These are phyloP conservation scores for Saccharomycopsis fodiens DNA, from an alignment of 805 yeast genomes.

Conservation along the genomic window DNA sequence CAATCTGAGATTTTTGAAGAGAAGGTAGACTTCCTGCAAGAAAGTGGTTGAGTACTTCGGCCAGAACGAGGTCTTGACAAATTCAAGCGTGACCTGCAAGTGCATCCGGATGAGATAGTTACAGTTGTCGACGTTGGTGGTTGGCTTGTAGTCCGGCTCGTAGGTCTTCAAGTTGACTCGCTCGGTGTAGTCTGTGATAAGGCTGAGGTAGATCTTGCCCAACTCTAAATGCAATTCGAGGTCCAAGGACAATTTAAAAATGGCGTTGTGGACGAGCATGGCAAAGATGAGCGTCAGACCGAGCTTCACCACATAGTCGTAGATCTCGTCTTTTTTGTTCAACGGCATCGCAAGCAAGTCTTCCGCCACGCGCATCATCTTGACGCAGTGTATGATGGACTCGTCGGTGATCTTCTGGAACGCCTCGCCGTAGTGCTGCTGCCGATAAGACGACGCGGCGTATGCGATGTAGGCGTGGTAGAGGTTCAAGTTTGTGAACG, in stretches of 20 bases:
- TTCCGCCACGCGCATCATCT: neutral
- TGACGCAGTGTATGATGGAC: neutral
- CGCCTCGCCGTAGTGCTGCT: neutral
- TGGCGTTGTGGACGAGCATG: slow-evolving; percentile 4
- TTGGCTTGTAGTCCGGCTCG: neutral
- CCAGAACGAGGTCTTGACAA: slow-evolving; percentile 7
- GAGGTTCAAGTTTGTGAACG: neutral
- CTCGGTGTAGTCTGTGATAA: slow-evolving; percentile 7
- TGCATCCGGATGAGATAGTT: slow-evolving; percentile 6
- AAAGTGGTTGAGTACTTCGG: slow-evolving; percentile 10
- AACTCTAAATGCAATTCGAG: slow-evolving; percentile 1
- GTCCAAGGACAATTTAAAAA: neutral
- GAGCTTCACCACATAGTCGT: slow-evolving; percentile 2
- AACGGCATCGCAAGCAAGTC: neutral
- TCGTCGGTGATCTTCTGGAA: neutral
- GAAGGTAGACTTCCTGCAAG: slow-evolving; percentile 4
- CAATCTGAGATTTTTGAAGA: neutral
- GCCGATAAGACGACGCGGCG: neutral
- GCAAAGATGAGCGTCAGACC: neutral
- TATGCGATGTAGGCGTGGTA: slow-evolving; percentile 7
- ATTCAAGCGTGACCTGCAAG: slow-evolving; percentile 7
- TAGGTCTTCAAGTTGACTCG: neutral
- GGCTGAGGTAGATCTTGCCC: neutral
- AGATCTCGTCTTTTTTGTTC: slow-evolving; percentile 1
- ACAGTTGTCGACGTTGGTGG: slow-evolving; percentile 2